Conservation (phyloP, 139 green algal species). For the Chlamydomonas urium region DNA sequence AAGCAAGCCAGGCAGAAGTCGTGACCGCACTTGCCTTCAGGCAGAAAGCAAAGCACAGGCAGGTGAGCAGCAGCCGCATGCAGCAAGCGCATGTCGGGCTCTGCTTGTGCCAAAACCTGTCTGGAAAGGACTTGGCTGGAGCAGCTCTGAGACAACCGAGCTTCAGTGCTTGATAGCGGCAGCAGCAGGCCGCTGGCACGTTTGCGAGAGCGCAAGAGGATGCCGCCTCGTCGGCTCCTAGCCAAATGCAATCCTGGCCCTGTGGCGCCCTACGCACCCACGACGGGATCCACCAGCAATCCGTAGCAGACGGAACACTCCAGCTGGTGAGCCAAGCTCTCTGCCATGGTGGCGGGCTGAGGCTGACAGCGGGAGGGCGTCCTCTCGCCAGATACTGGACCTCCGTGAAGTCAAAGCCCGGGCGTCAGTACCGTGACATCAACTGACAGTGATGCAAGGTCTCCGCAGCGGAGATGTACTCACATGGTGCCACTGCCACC, state of each 20-base stretch:
- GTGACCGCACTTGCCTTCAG: conserved; percentile 17
- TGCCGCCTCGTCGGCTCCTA: too few species aligned
- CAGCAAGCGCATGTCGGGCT: background rate
- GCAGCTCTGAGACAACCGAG: too few species aligned
- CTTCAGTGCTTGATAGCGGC: too few species aligned
- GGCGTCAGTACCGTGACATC: background rate
- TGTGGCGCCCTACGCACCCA: conserved; percentile 13
- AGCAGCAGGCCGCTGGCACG: too few species aligned
- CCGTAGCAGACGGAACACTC: conserved; percentile 18
- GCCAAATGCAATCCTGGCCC: too few species aligned
- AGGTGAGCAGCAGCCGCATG: background rate
- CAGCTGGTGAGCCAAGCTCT: background rate
- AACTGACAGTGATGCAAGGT: background rate
- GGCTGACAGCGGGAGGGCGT: too few species aligned
- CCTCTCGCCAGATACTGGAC: background rate
- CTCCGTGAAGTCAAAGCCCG: background rate
- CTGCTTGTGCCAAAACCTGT: background rate
- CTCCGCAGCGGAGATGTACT: background rate
- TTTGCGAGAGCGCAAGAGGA: too few species aligned
- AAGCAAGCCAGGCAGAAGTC: conserved; percentile 22
- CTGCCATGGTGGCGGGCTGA: too few species aligned
- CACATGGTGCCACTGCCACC: background rate
- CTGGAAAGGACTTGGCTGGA: background rate
- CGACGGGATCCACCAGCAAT: conserved; percentile 20
- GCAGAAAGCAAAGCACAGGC: background rate